Conservation (phyloP, 352 stramenopile genomes). For the Phytophthora pluvialis region DNA sequence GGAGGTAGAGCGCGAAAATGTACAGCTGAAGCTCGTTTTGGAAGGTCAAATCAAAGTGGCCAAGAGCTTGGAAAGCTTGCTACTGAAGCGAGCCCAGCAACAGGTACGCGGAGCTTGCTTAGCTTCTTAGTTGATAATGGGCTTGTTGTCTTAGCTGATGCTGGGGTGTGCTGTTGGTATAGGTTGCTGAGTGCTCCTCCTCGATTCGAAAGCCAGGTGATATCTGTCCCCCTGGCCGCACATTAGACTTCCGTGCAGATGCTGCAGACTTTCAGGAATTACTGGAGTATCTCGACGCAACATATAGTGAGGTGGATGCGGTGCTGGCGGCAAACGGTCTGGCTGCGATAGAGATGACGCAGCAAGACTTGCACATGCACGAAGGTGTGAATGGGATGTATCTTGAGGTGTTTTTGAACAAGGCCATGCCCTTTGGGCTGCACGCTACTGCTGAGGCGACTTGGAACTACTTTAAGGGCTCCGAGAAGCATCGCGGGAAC, state of each 20-base stretch:
- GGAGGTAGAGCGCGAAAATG: conserved; percentile 40
- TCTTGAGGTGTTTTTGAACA: conserved; percentile 41
- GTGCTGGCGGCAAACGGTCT: conserved; percentile 38
- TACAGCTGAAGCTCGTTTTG: conserved; percentile 42
- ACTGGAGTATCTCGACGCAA: conserved; percentile 29
- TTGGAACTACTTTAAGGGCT: conserved; percentile 47
- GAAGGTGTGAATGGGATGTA: conserved; percentile 33
- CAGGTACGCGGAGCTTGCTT: conserved; percentile 36
- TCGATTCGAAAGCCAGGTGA: conserved; percentile 15
- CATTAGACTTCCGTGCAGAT: conserved; percentile 26
- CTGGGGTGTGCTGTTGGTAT: conserved; percentile 5
- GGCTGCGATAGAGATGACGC: conserved; percentile 27
- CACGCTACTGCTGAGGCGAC: conserved; percentile 34
- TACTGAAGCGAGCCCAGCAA: conserved; percentile 34
- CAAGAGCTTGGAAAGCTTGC: conserved; percentile 46
- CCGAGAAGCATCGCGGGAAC: conserved; percentile 40
- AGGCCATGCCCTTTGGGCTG: conserved; percentile 38
- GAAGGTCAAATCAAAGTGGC: conserved; percentile 53
- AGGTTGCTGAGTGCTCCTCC: conserved; percentile 17
- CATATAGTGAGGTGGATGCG: conserved; percentile 32
- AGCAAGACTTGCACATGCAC: conserved; percentile 37
- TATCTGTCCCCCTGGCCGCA: conserved; percentile 16
- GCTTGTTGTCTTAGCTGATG: not conserved
- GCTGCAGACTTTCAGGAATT: conserved; percentile 27
- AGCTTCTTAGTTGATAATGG: conserved; percentile 5